A percentile compares a stretch with the other conserved stretches of the same genome.
phyloP scores from a whole-genome alignment of 441 rosid genomes.

The Rhodomyrtus psidioides region DNA sequence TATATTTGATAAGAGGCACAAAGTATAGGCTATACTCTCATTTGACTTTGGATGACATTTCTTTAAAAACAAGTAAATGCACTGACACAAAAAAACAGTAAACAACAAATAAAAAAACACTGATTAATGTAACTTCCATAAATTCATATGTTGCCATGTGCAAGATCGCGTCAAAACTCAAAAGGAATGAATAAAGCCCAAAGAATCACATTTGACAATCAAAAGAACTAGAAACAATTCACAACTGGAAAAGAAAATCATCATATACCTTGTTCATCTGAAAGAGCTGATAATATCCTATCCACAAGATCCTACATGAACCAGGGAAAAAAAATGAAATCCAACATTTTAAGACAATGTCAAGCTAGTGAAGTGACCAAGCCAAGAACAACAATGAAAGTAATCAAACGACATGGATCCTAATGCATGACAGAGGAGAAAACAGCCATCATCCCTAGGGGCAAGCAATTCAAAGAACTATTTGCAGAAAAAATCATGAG shows the following conservation, averaged over 20 bases:
- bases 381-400: background rate
- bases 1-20: background rate
- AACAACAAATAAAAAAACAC: background rate
- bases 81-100: background rate
- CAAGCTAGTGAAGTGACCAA: background rate
- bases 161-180: background rate
- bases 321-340: constrained; percentile 1
- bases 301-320: constrained; percentile 84
- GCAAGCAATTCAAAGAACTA: background rate
- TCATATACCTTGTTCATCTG: constrained; percentile 68
- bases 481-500: background rate
- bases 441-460: background rate
- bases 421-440: background rate
- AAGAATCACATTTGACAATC: background rate
- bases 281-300: constrained; percentile 56
- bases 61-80: background rate
- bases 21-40: background rate
- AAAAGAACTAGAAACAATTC: background rate
- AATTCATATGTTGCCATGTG: background rate
- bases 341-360: background rate
- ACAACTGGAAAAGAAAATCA: background rate
- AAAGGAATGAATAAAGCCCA: background rate
- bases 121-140: background rate
- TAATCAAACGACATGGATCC: background rate
- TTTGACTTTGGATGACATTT: background rate